Evolutionary conservation across 441 rosid species (phyloP).

Genomic region (Croton laevigatus): DNA sequence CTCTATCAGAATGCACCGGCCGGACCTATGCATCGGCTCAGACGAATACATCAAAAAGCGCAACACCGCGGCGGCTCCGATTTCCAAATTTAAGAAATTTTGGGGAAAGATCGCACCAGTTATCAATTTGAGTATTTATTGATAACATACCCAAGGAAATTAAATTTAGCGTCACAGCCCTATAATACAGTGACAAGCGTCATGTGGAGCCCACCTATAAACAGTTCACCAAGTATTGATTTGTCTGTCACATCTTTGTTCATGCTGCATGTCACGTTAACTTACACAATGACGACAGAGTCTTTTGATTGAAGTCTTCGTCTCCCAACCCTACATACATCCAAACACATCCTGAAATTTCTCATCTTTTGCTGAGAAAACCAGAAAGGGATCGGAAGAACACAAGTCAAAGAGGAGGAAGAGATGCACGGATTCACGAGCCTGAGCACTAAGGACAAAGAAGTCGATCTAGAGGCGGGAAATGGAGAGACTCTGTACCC

Average conservation of each 20-base stretch:
- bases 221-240: neutral
- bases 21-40: neutral
- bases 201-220: neutral
- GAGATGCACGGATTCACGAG: slow-evolving; percentile 21
- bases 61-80: neutral
- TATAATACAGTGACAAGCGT: neutral
- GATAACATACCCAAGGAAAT: neutral
- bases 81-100: neutral
- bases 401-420: neutral
- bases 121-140: neutral
- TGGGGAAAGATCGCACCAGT: neutral
- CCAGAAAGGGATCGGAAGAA: neutral
- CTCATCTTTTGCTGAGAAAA: neutral
- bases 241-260: neutral
- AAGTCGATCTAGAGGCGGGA: slow-evolving; percentile 52
- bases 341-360: neutral
- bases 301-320: neutral
- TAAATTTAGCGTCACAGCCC: neutral
- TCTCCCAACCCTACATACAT: neutral
- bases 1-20: neutral
- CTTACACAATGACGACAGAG: neutral
- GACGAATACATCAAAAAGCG: neutral
- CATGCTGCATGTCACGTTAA: neutral
- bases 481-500: slow-evolving; percentile 68
- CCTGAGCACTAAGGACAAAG: slow-evolving; percentile 15